Percentiles rank a stretch among this genome's conserved stretches.
Evolutionary conservation across 1,139 yeast species (phyloP).

Genomic region (Barnettozyma hawaiiensis): DNA sequence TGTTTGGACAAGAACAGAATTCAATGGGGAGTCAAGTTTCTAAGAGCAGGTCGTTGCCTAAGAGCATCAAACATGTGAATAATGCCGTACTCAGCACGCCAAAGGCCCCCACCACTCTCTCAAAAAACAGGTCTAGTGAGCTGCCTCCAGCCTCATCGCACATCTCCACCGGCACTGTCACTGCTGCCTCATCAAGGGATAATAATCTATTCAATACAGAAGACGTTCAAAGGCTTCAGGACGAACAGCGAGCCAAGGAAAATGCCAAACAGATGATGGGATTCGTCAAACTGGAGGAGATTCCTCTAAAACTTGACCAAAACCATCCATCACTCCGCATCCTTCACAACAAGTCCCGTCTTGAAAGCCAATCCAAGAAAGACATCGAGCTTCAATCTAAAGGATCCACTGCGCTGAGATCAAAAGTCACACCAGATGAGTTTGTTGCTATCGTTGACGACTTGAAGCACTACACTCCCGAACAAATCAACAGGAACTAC

Average conservation of each 20-base stretch:
- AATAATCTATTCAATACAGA: background rate
- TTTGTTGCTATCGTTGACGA: slow-evolving; percentile 20
- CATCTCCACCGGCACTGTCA: background rate
- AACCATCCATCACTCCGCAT: slow-evolving; percentile 18
- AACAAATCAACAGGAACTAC: slow-evolving; percentile 14
- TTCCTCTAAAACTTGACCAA: slow-evolving; percentile 19
- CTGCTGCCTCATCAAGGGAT: too few species aligned
- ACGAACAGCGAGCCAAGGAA: slow-evolving; percentile 2
- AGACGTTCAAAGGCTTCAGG: background rate
- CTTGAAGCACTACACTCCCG: slow-evolving; percentile 12
- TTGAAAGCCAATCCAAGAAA: slow-evolving; percentile 12
- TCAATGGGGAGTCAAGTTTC: slow-evolving; percentile 5
- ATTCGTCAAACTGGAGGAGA: slow-evolving; percentile 14
- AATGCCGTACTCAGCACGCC: background rate
- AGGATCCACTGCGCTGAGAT: background rate
- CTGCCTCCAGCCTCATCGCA: background rate
- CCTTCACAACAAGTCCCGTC: slow-evolving; percentile 11
- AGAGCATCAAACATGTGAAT: background rate
- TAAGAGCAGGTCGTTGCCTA: slow-evolving; percentile 1
- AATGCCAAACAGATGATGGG: slow-evolving; percentile 14
- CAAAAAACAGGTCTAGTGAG: background rate
- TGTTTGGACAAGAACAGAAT: background rate
- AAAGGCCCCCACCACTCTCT: background rate
- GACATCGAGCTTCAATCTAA: background rate
- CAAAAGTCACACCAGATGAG: slow-evolving; percentile 13